phyloP scores from a whole-genome alignment of 2,329 filamentous ascomycete genomes.

The Aureobasidium sp. region DNA sequence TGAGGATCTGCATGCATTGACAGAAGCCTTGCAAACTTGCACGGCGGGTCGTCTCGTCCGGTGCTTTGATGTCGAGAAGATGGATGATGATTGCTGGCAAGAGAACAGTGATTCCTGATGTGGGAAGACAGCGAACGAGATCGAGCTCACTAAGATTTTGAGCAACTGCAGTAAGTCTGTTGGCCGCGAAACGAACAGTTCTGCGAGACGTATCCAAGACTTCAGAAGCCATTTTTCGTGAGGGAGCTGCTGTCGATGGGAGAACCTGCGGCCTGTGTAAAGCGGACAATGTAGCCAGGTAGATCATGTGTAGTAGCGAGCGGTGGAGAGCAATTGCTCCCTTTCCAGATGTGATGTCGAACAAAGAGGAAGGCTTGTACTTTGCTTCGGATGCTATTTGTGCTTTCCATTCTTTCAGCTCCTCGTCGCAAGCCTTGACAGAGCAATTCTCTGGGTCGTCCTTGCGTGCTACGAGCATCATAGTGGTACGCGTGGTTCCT shows the following conservation, averaged over 20 bases:
- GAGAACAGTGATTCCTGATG: conserved; percentile 83
- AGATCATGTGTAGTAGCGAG: conserved; percentile 87
- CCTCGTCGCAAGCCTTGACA: conserved; percentile 70
- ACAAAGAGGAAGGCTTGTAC: conserved; percentile 51
- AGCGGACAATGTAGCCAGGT: conserved; percentile 84
- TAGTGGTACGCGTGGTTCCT: conserved; percentile 59
- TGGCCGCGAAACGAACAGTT: conserved; percentile 75
- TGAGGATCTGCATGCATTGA: conserved; percentile 87
- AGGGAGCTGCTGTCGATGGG: conserved; percentile 51
- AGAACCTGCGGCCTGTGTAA: conserved; percentile 87
- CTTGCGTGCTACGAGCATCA: conserved; percentile 90
- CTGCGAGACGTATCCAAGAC: conserved; percentile 75
- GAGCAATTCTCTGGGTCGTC: conserved; percentile 72
- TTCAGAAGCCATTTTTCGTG: conserved; percentile 49
- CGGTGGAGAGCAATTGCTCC: conserved; percentile 61
- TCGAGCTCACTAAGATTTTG: conserved; percentile 65
- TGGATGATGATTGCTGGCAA: conserved; percentile 92
- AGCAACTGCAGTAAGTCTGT: conserved; percentile 78
- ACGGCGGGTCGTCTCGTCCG: conserved; percentile 62
- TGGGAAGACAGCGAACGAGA: conserved; percentile 74
- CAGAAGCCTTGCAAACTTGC: conserved; percentile 74
- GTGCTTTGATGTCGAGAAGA: conserved; percentile 83
- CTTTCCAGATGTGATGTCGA: conserved; percentile 53
- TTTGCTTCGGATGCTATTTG: conserved; percentile 64
- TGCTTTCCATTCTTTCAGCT: conserved; percentile 70